Conservation (phyloP, 2,329 filamentous ascomycete species). For the Microdochium nivale region DNA sequence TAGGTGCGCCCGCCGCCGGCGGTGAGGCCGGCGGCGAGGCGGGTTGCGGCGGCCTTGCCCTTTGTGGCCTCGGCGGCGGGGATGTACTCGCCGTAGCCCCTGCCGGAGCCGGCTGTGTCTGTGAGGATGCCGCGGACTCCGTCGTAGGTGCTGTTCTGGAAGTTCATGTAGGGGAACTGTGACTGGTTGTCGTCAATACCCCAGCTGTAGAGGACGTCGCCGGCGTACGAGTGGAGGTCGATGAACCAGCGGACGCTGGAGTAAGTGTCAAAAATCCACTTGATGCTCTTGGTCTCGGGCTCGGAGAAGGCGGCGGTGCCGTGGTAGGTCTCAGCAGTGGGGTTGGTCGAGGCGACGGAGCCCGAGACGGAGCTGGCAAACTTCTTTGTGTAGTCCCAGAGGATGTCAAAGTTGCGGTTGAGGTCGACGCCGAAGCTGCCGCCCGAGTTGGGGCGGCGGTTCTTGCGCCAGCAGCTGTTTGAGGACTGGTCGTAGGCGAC, state of each 20-base stretch:
- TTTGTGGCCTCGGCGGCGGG: conserved; percentile 22
- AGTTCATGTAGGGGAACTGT: conserved; percentile 36
- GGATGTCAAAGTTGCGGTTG: conserved; percentile 49
- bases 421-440: conserved; percentile 34
- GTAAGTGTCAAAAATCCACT: conserved; percentile 41
- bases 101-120: conserved; percentile 20
- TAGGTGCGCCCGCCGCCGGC: conserved; percentile 27
- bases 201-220: conserved; percentile 47
- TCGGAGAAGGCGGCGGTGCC: conserved; percentile 45
- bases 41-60: conserved; percentile 20
- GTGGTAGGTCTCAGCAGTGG: conserved; percentile 39
- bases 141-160: conserved; percentile 42
- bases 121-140: conserved; percentile 38
- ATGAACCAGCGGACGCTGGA: conserved; percentile 45
- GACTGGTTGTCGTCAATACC: conserved; percentile 45
- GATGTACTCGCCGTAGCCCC: conserved; percentile 36
- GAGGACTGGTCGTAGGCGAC: conserved; percentile 40
- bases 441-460: conserved; percentile 32
- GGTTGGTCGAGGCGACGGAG: conserved; percentile 29
- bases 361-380: conserved; percentile 30
- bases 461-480: conserved; percentile 46
- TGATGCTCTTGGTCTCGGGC: conserved; percentile 45
- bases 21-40: conserved; percentile 29
- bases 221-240: conserved; percentile 47
- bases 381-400: conserved; percentile 41